These are phyloP conservation scores for Coemansia sp. DNA, from an alignment of 192 early-diverging fungal species.

Conservation along the genomic window DNA sequence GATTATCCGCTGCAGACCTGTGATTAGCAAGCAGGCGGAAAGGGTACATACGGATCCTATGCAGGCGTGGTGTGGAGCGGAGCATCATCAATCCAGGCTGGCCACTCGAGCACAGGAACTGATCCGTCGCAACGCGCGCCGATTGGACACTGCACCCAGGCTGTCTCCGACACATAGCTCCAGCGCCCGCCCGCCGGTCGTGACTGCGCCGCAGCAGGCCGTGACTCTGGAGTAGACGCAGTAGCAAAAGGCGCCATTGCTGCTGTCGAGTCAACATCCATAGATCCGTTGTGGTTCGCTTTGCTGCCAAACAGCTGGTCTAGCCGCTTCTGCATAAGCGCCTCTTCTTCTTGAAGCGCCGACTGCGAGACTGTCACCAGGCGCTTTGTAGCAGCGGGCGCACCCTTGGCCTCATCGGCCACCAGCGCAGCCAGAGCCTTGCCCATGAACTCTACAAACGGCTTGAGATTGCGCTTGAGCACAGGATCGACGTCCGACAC, in stretches of 20 bases:
- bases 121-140: constrained; percentile 19
- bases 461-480: constrained; percentile 33
- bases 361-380: constrained; percentile 1
- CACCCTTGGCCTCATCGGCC: constrained; percentile 5
- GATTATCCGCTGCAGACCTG: not conserved
- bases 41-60: not conserved
- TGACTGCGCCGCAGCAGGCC: not conserved
- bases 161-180: constrained; percentile 7
- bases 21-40: too few relatives aligned
- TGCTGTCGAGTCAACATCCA: constrained; percentile 9
- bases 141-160: constrained; percentile 28
- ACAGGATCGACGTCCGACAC: constrained; percentile 22
- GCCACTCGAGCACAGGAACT: constrained; percentile 37
- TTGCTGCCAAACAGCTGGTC: constrained; percentile 11
- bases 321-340: constrained; percentile 23
- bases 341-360: constrained; percentile 29
- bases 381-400: not conserved
- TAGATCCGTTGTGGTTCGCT: not conserved
- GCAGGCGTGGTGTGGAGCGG: constrained; percentile 1
- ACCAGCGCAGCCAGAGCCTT: constrained; percentile 45
- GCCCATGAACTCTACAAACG: constrained; percentile 50
- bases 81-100: constrained; percentile 31
- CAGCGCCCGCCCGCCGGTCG: constrained; percentile 8
- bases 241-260: not conserved
- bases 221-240: not conserved